Base-by-base conservation (phyloP, 495 filamentous ascomycete genomes). In the Xylaria cubensis region DNA sequence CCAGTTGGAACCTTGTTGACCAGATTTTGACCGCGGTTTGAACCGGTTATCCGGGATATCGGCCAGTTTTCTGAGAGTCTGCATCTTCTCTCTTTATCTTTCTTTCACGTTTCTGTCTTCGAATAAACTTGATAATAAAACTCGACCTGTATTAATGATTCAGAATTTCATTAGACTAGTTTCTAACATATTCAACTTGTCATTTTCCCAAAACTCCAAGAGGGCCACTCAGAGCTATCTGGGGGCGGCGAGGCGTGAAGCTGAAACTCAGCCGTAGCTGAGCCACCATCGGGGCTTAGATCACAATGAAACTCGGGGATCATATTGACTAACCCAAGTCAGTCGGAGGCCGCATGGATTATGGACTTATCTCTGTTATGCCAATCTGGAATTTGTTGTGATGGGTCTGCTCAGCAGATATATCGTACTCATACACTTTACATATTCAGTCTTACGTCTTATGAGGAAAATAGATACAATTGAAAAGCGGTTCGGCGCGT, bases 11-110 rank as follows among this genome's bases (percentile, higher is more conserved):
- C 4, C 46, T 53, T 13, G 44, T 26, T 21, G 26, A 12, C 13
- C 44, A 39, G 53, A 67, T 24, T 26, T 0, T 6, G 26, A 42
- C 12, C 9, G 64, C n/a, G 44, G 17, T 24, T 41, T 67, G 46
- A 67, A 67, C 32, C 64, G 64, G 1, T 67, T 46, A 26, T 67
- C 64, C 24, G 64, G 64, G 4, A 67, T 67, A 39, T 67, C 46
- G 9, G 64, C 64, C 17, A 67, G 32, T 39, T 67, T 51, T 2
- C 64, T 26, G 29, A 67, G 64, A 36, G 46, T 53, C 32, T 67
- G 13, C 64, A 67, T 67, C 24, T 67, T 53, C 1, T 53, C 63
- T 53, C 44, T 29, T 1, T 39, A n/a, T 21, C 19, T 24, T 66
- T 26, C 44, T n/a, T 15, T 53, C 42, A 66, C 44, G 6, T 21